Evolutionary conservation across 2,329 filamentous ascomycete genomes (phyloP).

Genomic region (Colletotrichum viniferum): DNA sequence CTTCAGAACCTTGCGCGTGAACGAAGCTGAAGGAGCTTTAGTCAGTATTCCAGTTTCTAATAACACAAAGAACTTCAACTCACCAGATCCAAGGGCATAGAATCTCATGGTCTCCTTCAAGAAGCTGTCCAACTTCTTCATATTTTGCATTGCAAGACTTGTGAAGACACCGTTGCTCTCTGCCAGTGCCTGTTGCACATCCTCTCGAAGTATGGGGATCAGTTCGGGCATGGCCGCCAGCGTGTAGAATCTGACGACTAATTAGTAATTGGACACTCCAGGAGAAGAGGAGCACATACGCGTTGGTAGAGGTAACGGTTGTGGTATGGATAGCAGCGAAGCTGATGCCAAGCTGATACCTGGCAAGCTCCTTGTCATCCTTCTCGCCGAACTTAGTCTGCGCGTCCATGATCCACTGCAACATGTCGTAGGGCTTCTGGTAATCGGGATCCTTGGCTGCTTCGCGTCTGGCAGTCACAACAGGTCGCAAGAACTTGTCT

Average conservation of each 20-base stretch:
- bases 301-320: slow-evolving; percentile 47
- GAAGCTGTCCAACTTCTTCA: slow-evolving; percentile 46
- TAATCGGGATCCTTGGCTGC: slow-evolving; percentile 1
- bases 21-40: slow-evolving; percentile 33
- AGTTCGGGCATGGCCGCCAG: slow-evolving; percentile 55
- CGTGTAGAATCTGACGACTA: too few species aligned
- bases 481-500: slow-evolving; percentile 37
- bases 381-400: slow-evolving; percentile 35
- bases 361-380: slow-evolving; percentile 40
- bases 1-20: slow-evolving; percentile 54
- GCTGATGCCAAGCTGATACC: slow-evolving; percentile 45
- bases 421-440: slow-evolving; percentile 48
- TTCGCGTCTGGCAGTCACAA: slow-evolving; percentile 34
- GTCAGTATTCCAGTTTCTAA: too few species aligned
- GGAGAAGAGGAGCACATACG: too few species aligned
- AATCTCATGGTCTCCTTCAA: slow-evolving; percentile 40
- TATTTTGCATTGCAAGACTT: slow-evolving; percentile 38
- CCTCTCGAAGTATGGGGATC: slow-evolving; percentile 54
- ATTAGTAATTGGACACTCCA: too few species aligned
- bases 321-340: slow-evolving; percentile 60
- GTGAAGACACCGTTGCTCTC: slow-evolving; percentile 36
- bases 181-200: slow-evolving; percentile 45
- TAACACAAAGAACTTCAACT: too few species aligned
- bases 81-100: slow-evolving; percentile 35
- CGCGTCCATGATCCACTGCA: slow-evolving; percentile 50